Evolutionary conservation across 78 protist genomes (phyloP).

Genomic region (Isochrysis galbana): DNA sequence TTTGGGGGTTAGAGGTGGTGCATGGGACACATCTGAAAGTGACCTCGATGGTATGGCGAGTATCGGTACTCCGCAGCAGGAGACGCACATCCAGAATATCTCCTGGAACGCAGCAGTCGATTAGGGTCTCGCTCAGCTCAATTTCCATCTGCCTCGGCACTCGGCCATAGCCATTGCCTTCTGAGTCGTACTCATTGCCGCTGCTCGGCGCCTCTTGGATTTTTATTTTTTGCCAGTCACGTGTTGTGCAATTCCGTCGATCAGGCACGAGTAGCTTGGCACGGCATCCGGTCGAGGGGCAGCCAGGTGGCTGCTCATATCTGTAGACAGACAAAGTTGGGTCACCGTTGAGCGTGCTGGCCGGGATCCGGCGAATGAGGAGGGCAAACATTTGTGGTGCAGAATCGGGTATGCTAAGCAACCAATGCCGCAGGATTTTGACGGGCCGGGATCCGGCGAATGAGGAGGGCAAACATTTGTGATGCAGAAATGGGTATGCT

Average conservation of each 20-base stretch:
- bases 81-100: not conserved
- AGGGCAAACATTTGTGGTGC: no score
- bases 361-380: no score
- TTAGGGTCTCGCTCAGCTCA: constrained; percentile 84
- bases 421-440: no score
- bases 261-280: not conserved
- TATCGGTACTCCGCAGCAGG: not conserved
- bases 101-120: constrained; percentile 45
- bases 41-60: not conserved
- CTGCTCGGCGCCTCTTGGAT: constrained; percentile 67
- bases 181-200: constrained; percentile 18
- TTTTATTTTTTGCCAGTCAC: not conserved
- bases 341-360: no score
- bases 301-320: constrained; percentile 26
- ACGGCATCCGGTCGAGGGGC: constrained; percentile 5
- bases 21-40: no score
- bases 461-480: no score
- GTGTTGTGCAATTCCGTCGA: not conserved
- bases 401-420: no score
- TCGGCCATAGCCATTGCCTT: constrained; percentile 72
- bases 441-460: no score
- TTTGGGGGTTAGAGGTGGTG: no score
- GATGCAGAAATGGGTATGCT: no score
- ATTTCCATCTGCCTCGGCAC: constrained; percentile 91
- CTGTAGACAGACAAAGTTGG: no score